A percentile compares a stretch with the other conserved stretches of the same genome.
Conservation (phyloP, 2,329 filamentous ascomycete genomes). For the Metarhizium sp. region DNA sequence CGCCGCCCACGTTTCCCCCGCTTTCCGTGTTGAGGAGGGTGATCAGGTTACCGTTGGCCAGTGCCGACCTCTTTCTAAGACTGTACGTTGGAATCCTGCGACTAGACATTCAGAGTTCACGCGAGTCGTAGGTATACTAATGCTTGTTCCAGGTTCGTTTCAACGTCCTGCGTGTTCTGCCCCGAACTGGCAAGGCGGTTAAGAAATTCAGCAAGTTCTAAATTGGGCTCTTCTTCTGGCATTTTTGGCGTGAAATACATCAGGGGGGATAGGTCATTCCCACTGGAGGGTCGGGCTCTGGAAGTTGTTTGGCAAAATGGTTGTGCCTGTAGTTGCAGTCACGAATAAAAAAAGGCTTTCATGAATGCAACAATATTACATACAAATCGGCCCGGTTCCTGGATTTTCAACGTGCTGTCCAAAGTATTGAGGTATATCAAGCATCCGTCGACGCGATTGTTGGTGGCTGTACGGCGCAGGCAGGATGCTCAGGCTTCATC, state of each 20-base stretch:
- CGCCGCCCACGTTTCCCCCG: conserved; percentile 94
- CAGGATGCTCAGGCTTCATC: not conserved
- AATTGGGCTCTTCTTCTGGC: conserved; percentile 40
- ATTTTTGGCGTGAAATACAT: conserved; percentile 47
- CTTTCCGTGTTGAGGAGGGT: conserved; percentile 99
- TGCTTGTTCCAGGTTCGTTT: conserved; percentile 68
- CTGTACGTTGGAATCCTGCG: conserved; percentile 55
- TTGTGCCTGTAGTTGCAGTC: conserved; percentile 37
- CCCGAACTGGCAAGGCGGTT: conserved; percentile 92
- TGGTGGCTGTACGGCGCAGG: not conserved
- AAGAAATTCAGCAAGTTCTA: conserved; percentile 99
- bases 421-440: not conserved
- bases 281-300: conserved; percentile 30
- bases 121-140: not conserved
- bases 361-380: conserved; percentile 24
- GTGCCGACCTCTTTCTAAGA: conserved; percentile 99
- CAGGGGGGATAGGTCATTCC: conserved; percentile 26
- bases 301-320: conserved; percentile 31
- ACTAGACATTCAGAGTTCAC: not conserved
- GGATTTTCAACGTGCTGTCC: not conserved
- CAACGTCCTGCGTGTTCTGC: conserved; percentile 98
- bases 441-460: not conserved
- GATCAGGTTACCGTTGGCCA: conserved; percentile 99
- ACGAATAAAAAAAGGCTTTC: conserved; percentile 29
- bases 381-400: not conserved